Evolutionary conservation across 192 early-diverging fungal species (phyloP), one percentile per base, ranked within the genome.

Genomic region (Linnemannia exigua): DNA sequence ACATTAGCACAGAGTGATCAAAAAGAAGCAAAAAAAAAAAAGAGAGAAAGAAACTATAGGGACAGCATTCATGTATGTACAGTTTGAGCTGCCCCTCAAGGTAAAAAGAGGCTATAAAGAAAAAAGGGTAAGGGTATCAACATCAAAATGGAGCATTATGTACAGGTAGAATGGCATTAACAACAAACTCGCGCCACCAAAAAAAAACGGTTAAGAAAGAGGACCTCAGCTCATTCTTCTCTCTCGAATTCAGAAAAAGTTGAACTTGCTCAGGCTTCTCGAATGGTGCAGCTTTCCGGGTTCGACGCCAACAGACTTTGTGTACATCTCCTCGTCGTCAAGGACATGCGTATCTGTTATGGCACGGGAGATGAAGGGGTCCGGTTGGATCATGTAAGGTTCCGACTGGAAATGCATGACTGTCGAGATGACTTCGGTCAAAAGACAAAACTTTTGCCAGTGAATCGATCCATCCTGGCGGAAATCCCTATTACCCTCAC

Each of bases 361-460:
- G 17, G 82, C 82, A 0, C 81, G 76, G 4, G 79, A 79, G 70
- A 90, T 87, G 38, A 80, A 77, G 8, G 77, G 76, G 48, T 90
- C 88, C 9, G 80, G 83, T 33, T 88, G 79, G 58, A 88, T 81
- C 71, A 67, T 48, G 67, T 86, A 89, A 2, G 80, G 52, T 76
- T 82, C 73, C 2, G 80, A 61, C 79, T 95, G 94, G 77, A 90
- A 94, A 33, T 80, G 88, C 80, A 91, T 84, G 17, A 95, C 84
- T 51, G 82, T 93, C 16, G 93, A 85, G 66, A 95, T 90, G 1
- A 91, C 81, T 36, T 95, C 92, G 15, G 92, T 92, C 90, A 96
- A 92, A 58, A 94, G 67, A 41, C 91, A 72, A 84, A 94, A 95
- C 82, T 96, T 96, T 74, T 92, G 84, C 87, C 95, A 91, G 87